A percentile compares a stretch with the other conserved stretches of the same genome.
phyloP scores from a whole-genome alignment of 495 filamentous ascomycete species.

The Darksidea phi region DNA sequence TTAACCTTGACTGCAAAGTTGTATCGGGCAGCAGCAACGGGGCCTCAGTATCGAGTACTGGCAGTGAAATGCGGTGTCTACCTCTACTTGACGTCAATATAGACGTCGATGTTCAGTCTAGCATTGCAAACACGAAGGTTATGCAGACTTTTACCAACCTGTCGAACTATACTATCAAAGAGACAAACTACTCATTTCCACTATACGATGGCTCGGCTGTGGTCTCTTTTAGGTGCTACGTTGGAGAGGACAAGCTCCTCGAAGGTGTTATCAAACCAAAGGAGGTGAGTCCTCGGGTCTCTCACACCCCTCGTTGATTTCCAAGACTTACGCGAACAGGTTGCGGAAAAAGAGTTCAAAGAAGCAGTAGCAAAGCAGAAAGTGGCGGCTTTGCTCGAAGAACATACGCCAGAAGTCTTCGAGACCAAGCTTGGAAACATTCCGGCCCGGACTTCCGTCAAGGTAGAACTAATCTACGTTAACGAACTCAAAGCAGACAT shows the following conservation, averaged over 20 bases:
- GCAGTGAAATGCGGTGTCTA: not conserved
- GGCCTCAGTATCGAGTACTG: too few species aligned
- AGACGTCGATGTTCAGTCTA: slow-evolving; percentile 7
- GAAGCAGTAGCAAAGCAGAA: slow-evolving; percentile 22
- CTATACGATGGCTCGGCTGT: slow-evolving; percentile 35
- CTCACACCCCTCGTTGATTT: too few species aligned
- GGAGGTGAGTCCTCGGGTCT: too few species aligned
- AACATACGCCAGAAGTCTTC: slow-evolving; percentile 39
- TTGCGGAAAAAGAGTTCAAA: slow-evolving; percentile 7
- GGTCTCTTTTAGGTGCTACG: slow-evolving; percentile 29
- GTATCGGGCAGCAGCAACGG: too few species aligned
- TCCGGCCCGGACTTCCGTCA: slow-evolving; percentile 33
- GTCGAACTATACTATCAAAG: not conserved
- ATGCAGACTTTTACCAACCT: slow-evolving; percentile 1
- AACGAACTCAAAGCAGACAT: slow-evolving; percentile 34
- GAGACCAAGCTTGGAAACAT: slow-evolving; percentile 37
- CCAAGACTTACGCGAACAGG: not conserved
- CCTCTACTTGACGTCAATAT: slow-evolving; percentile 11
- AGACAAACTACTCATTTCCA: slow-evolving; percentile 8
- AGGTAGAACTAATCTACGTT: slow-evolving; percentile 24
- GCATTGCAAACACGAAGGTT: slow-evolving; percentile 4
- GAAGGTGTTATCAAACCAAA: too few species aligned
- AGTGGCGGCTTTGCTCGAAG: slow-evolving; percentile 36
- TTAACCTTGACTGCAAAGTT: too few species aligned
- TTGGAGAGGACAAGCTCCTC: slow-evolving; percentile 19